Conservation (phyloP, 2,329 filamentous ascomycete species). For the Tolypocladium endophyticum region DNA sequence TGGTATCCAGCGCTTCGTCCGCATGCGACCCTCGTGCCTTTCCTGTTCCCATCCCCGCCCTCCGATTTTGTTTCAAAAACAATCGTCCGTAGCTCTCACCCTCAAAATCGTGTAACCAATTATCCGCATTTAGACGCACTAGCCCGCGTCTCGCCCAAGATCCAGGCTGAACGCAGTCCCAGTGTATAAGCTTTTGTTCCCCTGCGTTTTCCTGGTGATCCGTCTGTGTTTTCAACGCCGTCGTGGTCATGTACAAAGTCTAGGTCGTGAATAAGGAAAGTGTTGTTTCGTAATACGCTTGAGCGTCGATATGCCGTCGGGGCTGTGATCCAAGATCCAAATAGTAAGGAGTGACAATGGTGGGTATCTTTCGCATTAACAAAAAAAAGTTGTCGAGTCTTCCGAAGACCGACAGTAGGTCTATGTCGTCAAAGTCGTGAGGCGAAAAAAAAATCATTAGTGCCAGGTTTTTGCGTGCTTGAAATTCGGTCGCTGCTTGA, state of each 20-base stretch:
- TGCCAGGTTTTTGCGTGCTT: background rate
- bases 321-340: background rate
- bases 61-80: background rate
- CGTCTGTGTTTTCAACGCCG: background rate
- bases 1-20: background rate
- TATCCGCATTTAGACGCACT: background rate
- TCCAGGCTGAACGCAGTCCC: background rate
- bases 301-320: background rate
- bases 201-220: background rate
- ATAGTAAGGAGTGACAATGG: slow-evolving; percentile 12
- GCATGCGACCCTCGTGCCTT: background rate
- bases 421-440: slow-evolving; percentile 1
- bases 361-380: slow-evolving; percentile 14
- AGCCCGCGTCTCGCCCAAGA: background rate
- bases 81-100: background rate
- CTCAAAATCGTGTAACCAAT: background rate
- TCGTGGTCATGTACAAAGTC: slow-evolving; percentile 2
- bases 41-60: background rate
- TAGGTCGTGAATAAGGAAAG: slow-evolving; percentile 1
- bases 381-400: slow-evolving; percentile 8
- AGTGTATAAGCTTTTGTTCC: background rate
- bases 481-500: background rate
- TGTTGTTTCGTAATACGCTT: background rate
- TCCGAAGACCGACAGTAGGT: background rate
- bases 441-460: background rate